Evolutionary conservation across 345 rosid genomes (phyloP).

Genomic region (Litchi chinensis): DNA sequence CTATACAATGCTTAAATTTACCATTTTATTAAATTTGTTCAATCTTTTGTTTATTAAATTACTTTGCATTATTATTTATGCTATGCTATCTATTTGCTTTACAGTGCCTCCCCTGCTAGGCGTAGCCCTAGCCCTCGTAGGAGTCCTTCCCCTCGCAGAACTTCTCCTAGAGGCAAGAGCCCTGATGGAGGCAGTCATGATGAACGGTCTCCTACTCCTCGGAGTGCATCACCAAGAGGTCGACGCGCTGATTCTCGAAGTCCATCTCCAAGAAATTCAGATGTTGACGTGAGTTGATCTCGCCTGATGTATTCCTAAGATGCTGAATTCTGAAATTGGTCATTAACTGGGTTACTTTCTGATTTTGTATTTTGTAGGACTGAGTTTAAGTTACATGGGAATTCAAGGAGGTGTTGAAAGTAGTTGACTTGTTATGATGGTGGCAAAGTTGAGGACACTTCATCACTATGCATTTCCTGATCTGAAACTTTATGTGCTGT

Average conservation of each 20-base stretch:
- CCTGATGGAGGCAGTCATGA: conserved; percentile 44
- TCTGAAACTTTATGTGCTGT: conserved; percentile 28
- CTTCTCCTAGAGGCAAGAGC: conserved; percentile 39
- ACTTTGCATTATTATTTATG: background rate
- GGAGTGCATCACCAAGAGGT: conserved; percentile 42
- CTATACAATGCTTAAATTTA: background rate
- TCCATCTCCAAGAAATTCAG: conserved; percentile 41
- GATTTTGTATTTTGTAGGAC: conserved; percentile 46
- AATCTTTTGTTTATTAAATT: background rate
- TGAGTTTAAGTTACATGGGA: conserved; percentile 33
- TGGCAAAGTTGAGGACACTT: conserved; percentile 30
- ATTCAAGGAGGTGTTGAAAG: conserved; percentile 18
- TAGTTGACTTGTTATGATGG: conserved; percentile 31
- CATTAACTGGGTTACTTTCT: conserved; percentile 19
- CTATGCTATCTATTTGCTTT: conserved; percentile 3
- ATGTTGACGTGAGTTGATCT: conserved; percentile 42
- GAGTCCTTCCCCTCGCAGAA: conserved; percentile 36
- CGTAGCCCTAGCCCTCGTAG: conserved; percentile 44
- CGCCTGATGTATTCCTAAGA: background rate
- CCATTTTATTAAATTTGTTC: background rate
- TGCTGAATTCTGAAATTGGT: conserved; percentile 7
- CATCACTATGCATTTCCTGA: conserved; percentile 32
- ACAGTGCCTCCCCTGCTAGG: conserved; percentile 54
- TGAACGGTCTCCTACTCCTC: conserved; percentile 49
- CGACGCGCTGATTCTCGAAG: conserved; percentile 44